Conservation (phyloP, 2,329 filamentous ascomycete genomes). For the Exophiala oligosperma region DNA sequence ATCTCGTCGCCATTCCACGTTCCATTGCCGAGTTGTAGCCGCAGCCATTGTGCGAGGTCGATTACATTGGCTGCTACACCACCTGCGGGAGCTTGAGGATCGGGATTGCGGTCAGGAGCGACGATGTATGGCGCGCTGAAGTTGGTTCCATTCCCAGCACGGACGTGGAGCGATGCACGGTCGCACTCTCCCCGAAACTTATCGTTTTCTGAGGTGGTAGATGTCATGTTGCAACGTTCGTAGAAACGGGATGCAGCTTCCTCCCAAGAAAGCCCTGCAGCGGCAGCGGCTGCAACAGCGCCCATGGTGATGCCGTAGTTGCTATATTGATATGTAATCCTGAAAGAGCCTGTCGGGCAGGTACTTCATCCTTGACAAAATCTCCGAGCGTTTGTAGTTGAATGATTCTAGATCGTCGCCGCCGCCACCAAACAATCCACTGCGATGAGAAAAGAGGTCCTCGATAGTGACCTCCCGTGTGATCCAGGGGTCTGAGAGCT, state of each 20-base stretch:
- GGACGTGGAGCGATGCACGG: not conserved
- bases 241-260: not conserved
- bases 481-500: conserved; percentile 9
- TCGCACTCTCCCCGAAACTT: not conserved
- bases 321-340: conserved; percentile 5
- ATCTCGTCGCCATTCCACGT: not conserved
- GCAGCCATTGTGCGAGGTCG: conserved; percentile 5
- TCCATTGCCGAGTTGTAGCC: conserved; percentile 1
- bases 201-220: not conserved
- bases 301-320: conserved; percentile 7
- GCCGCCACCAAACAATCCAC: conserved; percentile 3
- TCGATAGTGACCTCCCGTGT: conserved; percentile 4
- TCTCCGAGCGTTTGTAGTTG: not conserved
- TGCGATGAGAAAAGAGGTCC: conserved; percentile 6
- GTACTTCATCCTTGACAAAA: conserved; percentile 4
- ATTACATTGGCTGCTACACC: conserved; percentile 1
- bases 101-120: conserved; percentile 1
- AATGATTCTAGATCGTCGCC: conserved; percentile 4
- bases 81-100: conserved; percentile 4
- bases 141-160: not conserved
- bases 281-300: not conserved
- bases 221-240: conserved; percentile 1
- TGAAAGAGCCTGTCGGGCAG: conserved; percentile 1
- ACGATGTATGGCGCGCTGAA: not conserved
- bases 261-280: not conserved